A percentile compares a stretch with the other conserved stretches of the same genome.
Conservation (phyloP, 805 yeast genomes). For the Teunomyces stri region DNA sequence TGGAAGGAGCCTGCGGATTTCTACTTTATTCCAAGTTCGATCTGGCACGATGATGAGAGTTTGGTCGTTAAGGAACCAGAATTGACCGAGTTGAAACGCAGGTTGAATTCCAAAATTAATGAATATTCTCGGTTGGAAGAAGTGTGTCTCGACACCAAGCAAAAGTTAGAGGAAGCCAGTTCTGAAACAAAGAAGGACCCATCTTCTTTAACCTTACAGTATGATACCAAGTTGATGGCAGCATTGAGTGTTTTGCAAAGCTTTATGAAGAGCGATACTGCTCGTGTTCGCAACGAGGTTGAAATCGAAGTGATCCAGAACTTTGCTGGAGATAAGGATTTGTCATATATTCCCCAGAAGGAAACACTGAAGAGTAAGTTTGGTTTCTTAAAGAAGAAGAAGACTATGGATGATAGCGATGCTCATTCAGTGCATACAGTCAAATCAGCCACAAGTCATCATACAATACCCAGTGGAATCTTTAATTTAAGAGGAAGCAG, state of each 20-base stretch:
- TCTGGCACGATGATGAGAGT: conserved; percentile 96
- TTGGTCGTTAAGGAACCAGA: conserved; percentile 61
- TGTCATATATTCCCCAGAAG: conserved; percentile 53
- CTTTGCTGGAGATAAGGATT: conserved; percentile 74
- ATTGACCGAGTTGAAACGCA: conserved; percentile 52
- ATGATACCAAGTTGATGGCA: conserved; percentile 52
- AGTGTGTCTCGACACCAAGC: conserved; percentile 48
- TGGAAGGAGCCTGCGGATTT: conserved; percentile 92
- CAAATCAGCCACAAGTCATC: conserved; percentile 26
- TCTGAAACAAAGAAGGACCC: conserved; percentile 31
- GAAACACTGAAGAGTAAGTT: conserved; percentile 55
- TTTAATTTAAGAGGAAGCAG: conserved; percentile 35
- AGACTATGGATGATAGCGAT: conserved; percentile 16
- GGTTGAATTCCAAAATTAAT: conserved; percentile 41
- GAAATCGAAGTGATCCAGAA: conserved; percentile 87
- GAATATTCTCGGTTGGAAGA: conserved; percentile 41
- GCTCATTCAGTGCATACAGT: conserved; percentile 35
- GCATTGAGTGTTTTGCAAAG: conserved; percentile 54
- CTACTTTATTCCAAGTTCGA: conserved; percentile 79
- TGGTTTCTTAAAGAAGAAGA: conserved; percentile 47
- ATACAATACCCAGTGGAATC: conserved; percentile 29
- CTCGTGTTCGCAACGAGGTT: conserved; percentile 74
- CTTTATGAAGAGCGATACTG: conserved; percentile 71
- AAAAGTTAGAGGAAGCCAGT: conserved; percentile 45
- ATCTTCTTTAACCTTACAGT: conserved; percentile 44